A percentile compares a stretch with the other conserved stretches of the same genome.
Evolutionary conservation across 169 alveolate genomes (phyloP).

Genomic region (Cyclospora cayetanensis): DNA sequence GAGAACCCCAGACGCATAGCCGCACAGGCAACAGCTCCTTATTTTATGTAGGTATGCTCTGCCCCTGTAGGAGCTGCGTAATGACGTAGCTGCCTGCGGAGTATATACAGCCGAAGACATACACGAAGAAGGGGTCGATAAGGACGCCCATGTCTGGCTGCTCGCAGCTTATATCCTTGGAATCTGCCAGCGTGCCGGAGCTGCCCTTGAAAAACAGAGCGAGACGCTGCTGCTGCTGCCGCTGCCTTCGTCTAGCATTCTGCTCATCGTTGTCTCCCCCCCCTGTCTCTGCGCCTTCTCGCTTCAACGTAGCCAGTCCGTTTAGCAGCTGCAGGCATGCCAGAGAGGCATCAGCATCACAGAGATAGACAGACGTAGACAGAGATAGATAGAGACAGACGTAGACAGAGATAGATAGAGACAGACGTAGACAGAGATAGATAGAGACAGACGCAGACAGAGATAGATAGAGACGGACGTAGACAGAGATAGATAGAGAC

Average conservation of each 20-base stretch:
- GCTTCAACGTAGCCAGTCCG: background rate
- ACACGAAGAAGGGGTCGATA: constrained; percentile 43
- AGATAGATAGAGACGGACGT: too few relatives aligned
- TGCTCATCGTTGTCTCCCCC: background rate
- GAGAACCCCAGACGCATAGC: too few relatives aligned
- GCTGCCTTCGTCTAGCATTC: background rate
- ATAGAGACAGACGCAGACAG: too few relatives aligned
- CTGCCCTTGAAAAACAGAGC: constrained; percentile 23
- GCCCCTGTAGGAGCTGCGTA: too few relatives aligned
- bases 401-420: too few relatives aligned
- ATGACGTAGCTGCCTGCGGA: too few relatives aligned
- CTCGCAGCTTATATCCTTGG: background rate
- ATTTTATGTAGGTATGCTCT: too few relatives aligned
- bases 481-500: background rate
- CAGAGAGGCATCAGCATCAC: background rate
- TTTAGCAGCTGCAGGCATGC: background rate
- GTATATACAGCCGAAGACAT: background rate
- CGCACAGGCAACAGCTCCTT: too few relatives aligned
- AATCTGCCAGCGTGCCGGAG: background rate
- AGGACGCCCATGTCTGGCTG: constrained; percentile 15
- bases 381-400: too few relatives aligned
- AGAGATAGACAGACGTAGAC: background rate
- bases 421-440: too few relatives aligned
- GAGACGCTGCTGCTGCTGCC: constrained; percentile 42
- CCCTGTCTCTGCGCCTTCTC: background rate